A percentile compares a stretch with the other conserved stretches of the same genome.
Evolutionary conservation across 225 moss, liverwort and hornwort species (phyloP).

Genomic region (Neckera pumila): DNA sequence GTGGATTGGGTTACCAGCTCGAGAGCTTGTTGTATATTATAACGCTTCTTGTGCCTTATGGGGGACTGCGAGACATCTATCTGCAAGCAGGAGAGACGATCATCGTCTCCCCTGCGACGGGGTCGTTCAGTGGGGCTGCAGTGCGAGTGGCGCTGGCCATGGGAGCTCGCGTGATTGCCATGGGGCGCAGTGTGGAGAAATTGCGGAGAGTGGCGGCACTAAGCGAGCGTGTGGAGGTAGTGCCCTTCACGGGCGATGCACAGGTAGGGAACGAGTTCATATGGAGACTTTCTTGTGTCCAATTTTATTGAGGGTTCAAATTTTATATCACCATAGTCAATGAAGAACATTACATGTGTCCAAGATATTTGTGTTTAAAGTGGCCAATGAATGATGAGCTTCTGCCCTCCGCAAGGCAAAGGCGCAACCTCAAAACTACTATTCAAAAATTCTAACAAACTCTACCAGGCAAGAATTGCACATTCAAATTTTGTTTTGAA

Average conservation of each 20-base stretch:
- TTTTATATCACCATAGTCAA: too few species aligned
- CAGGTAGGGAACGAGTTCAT: not conserved
- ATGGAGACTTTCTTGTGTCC: not conserved
- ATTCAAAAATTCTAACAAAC: not conserved
- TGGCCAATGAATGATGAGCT: not conserved
- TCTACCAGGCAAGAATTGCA: not conserved
- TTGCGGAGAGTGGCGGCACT: not conserved
- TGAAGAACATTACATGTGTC: too few species aligned
- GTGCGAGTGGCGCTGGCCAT: not conserved
- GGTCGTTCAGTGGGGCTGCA: not conserved
- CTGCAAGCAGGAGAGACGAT: not conserved
- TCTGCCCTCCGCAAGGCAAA: rapidly evolving
- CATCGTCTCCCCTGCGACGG: not conserved
- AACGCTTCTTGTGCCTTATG: not conserved
- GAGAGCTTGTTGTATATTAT: not conserved
- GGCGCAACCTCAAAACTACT: too few species aligned
- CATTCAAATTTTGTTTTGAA: not conserved
- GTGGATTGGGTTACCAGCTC: not conserved
- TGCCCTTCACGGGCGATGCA: not conserved
- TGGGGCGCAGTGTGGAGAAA: not conserved
- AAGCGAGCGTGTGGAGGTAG: not conserved
- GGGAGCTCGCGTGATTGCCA: not conserved
- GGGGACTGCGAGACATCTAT: not conserved
- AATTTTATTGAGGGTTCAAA: too few species aligned
- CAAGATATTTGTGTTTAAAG: not conserved